Evolutionary conservation across 2,329 filamentous ascomycete species (phyloP), one percentile per base, ranked within the genome.

Genomic region (Xylariaceae sp.): DNA sequence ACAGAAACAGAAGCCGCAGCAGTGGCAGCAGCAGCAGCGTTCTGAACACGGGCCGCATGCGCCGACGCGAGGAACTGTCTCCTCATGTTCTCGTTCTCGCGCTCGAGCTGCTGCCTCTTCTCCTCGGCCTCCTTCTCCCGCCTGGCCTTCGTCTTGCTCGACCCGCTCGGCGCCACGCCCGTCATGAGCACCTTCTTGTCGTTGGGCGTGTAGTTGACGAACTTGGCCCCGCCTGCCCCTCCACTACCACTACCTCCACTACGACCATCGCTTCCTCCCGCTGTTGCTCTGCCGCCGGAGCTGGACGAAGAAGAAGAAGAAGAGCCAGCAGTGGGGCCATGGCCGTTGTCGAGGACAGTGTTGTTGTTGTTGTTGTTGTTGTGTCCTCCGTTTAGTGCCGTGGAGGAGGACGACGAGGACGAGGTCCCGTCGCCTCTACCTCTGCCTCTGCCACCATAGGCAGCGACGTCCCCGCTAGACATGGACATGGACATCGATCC

Each of bases 131-230:
- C 90, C 60, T 87, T 85, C 62, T 97, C 90, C 35, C 92, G 70
- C 39, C 88, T 69, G n/a, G 88, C 88, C 60, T 96, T 96, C 7
- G 92, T 97, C 74, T 97, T 97, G 50, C 79, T 85, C 51, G 82
- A 88, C 8, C 92, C 92, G 49, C 83, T 89, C 1, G 90, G 90
- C 31, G 92, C 92, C 9, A 98, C 92, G 4, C 89, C 90, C 6
- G 78, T 87, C 62, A 98, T 77, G 30, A 98, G 81, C 57, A 84
- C 78, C 11, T 74, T 69, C 53, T 81, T 82, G 61, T 98, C 89
- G 34, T 74, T 70, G 1, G 88, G 82, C 1, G 89, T 96, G 64
- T 85, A 95, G 62, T 97, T 97, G 48, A 95, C 86, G 57, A 97
- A 97, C 9, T 76, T 74, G 7, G 76, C 54, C 9, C 48, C 36